Evolutionary conservation across 192 early-diverging fungal species (phyloP).

Genomic region (Coemansia sp.): DNA sequence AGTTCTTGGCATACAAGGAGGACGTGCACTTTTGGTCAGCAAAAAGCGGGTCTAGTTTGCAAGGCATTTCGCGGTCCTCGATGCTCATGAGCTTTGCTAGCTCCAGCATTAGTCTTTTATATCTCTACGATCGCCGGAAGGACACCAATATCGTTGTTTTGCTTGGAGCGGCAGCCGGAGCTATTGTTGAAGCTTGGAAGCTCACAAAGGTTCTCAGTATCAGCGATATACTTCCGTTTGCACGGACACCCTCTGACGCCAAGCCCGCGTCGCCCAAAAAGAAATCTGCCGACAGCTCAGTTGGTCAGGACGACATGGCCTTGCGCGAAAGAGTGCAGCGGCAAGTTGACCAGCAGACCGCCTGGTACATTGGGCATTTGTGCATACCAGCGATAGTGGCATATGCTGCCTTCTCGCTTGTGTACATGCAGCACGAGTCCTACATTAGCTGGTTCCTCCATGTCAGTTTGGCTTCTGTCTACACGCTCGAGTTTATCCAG

Average conservation of each 20-base stretch:
- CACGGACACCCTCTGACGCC: neutral
- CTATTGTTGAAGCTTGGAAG: slow-evolving; percentile 54
- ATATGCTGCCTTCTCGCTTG: slow-evolving; percentile 51
- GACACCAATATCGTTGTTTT: slow-evolving; percentile 55
- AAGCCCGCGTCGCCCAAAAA: neutral
- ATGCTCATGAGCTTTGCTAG: slow-evolving; percentile 51
- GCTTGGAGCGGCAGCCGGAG: slow-evolving; percentile 37
- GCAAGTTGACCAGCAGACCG: slow-evolving; percentile 49
- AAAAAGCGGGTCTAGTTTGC: slow-evolving; percentile 19
- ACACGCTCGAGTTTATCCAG: slow-evolving; percentile 56
- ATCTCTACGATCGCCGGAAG: slow-evolving; percentile 48
- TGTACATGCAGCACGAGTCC: slow-evolving; percentile 48
- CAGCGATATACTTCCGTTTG: slow-evolving; percentile 11
- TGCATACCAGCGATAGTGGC: slow-evolving; percentile 46
- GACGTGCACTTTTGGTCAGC: slow-evolving; percentile 54
- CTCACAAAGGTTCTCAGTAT: slow-evolving; percentile 34
- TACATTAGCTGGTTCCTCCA: slow-evolving; percentile 53
- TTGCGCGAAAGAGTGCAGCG: slow-evolving; percentile 29
- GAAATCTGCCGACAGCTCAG: neutral
- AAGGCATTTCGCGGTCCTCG: slow-evolving; percentile 52
- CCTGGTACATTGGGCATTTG: slow-evolving; percentile 47
- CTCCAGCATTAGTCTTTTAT: slow-evolving; percentile 47
- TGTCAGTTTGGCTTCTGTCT: slow-evolving; percentile 51
- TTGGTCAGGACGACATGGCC: neutral
- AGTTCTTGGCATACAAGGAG: slow-evolving; percentile 56